Conservation (phyloP, 116 monocot species). For the Papilionanthe hybrid region DNA sequence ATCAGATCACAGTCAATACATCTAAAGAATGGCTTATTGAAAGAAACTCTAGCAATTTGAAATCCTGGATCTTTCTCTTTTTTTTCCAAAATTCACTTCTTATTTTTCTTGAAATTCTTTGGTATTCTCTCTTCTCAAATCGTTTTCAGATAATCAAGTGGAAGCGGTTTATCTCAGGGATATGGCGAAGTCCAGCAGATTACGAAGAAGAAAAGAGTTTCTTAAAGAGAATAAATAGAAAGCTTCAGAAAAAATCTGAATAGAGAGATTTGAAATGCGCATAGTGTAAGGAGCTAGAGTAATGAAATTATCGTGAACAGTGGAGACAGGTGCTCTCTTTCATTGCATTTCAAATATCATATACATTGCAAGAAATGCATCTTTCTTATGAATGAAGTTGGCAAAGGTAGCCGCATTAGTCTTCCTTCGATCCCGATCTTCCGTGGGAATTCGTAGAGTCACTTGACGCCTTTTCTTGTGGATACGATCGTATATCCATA, state of each 20-base stretch:
- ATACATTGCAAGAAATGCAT: slow-evolving; percentile 10
- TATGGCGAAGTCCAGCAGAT: not conserved
- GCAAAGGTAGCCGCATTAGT: slow-evolving; percentile 3
- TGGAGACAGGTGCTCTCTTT: slow-evolving; percentile 7
- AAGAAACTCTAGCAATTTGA: too few relatives aligned
- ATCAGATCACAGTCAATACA: too few relatives aligned
- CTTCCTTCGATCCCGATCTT: not conserved
- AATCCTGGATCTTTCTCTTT: not conserved
- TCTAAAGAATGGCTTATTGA: too few relatives aligned
- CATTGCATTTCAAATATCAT: not conserved
- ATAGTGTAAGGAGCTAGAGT: not conserved
- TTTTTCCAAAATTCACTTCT: not conserved
- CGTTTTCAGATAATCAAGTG: not conserved
- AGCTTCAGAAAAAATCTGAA: not conserved
- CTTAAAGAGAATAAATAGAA: not conserved
- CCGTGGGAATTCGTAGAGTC: slow-evolving; percentile 3
- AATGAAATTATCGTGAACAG: slow-evolving; percentile 16
- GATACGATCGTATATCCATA: not conserved
- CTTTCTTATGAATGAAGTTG: slow-evolving; percentile 24
- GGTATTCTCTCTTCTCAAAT: not conserved
- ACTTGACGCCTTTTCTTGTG: slow-evolving; percentile 9
- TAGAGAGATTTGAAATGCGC: not conserved
- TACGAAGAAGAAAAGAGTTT: not conserved
- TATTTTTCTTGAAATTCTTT: not conserved
- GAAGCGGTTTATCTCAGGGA: not conserved